phyloP scores from a whole-genome alignment of 352 stramenopile genomes.

The Globisporangium irregulare region DNA sequence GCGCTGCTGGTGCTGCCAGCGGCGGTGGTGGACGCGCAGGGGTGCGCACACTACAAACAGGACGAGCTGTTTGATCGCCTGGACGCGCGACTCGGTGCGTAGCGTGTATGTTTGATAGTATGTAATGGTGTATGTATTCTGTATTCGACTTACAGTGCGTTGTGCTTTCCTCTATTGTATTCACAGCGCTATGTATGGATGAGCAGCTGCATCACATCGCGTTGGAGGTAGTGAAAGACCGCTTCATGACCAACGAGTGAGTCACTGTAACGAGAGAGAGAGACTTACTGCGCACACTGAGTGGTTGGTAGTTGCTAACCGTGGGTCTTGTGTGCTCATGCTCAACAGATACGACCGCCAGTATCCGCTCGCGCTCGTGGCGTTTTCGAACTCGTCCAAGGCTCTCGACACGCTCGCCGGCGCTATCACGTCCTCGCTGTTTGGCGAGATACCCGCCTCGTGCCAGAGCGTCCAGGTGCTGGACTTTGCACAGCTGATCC shows the following conservation, averaged over 20 bases:
- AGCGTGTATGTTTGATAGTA: neutral
- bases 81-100: slow-evolving; percentile 35
- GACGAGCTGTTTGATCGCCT: slow-evolving; percentile 48
- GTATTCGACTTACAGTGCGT: neutral
- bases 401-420: slow-evolving; percentile 12
- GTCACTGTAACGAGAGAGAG: neutral
- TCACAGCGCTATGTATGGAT: slow-evolving; percentile 29
- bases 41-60: slow-evolving; percentile 31
- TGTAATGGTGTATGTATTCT: neutral
- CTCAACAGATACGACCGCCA: slow-evolving; percentile 32
- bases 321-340: neutral
- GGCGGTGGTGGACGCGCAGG: slow-evolving; percentile 17
- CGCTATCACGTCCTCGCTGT: slow-evolving; percentile 12
- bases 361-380: slow-evolving; percentile 46
- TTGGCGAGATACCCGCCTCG: neutral
- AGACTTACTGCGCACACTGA: neutral
- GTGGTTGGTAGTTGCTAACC: neutral
- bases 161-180: neutral
- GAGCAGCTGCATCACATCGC: slow-evolving; percentile 20
- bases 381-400: slow-evolving; percentile 48
- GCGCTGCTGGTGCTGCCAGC: slow-evolving; percentile 13
- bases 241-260: slow-evolving; percentile 50
- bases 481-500: slow-evolving; percentile 27
- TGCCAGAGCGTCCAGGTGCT: slow-evolving; percentile 19
- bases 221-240: slow-evolving; percentile 40